A percentile compares a stretch with the other conserved stretches of the same genome.
Evolutionary conservation across 2,329 filamentous ascomycete species (phyloP).

Genomic region (Colletotrichum salicis): DNA sequence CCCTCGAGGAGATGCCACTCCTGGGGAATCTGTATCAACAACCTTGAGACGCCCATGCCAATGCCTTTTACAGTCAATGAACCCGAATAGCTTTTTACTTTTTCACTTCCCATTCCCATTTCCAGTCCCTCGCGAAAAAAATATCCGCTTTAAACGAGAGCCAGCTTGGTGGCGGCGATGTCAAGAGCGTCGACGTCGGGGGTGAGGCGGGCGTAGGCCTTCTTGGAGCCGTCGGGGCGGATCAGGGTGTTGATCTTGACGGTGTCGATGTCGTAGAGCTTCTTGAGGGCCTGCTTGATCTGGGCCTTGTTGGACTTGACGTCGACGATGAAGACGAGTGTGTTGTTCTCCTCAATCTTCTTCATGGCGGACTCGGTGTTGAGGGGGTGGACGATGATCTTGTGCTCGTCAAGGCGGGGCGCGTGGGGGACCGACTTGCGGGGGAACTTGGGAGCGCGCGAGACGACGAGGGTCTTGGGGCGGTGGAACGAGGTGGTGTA

Average conservation of each 20-base stretch:
- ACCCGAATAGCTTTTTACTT: constrained; percentile 29
- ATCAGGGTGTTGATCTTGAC: constrained; percentile 99
- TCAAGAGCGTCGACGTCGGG: constrained; percentile 98
- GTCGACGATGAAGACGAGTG: constrained; percentile 96
- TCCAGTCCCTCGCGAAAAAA: not conserved
- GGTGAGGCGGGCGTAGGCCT: constrained; percentile 96
- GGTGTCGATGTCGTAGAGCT: constrained; percentile 97
- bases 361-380: constrained; percentile 99
- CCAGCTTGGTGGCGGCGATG: constrained; percentile 98
- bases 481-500: constrained; percentile 95
- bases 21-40: constrained; percentile 31
- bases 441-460: constrained; percentile 93
- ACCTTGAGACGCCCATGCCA: constrained; percentile 38
- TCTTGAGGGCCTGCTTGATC: constrained; percentile 98
- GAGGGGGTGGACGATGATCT: constrained; percentile 96
- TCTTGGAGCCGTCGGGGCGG: constrained; percentile 97
- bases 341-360: constrained; percentile 99
- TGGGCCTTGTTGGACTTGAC: constrained; percentile 99
- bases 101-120: constrained; percentile 14
- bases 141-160: constrained; percentile 80
- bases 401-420: constrained; percentile 95
- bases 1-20: constrained; percentile 24
- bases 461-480: constrained; percentile 94
- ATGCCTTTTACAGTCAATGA: constrained; percentile 35
- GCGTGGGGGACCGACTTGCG: constrained; percentile 92